Conservation (phyloP, 768 basidiomycete species). For the Daedalea quercina region DNA sequence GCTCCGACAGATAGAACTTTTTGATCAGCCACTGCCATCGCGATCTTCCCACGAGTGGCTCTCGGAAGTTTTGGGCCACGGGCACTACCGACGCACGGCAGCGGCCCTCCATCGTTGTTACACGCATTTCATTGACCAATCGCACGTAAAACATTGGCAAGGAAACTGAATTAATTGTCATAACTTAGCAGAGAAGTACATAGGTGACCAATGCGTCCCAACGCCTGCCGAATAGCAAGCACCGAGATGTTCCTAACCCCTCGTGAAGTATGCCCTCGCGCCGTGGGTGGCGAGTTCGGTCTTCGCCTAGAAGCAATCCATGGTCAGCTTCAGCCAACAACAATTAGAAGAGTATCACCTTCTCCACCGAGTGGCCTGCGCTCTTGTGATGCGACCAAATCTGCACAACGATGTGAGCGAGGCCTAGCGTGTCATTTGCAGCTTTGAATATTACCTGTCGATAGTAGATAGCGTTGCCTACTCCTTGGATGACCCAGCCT, state of each 20-base stretch:
- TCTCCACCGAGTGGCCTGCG: constrained; percentile 84
- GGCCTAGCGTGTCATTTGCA: constrained; percentile 6
- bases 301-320: constrained; percentile 65
- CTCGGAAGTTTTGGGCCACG: not conserved
- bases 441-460: constrained; percentile 49
- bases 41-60: not conserved
- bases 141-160: constrained; percentile 1
- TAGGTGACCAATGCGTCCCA: not conserved
- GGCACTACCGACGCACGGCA: not conserved
- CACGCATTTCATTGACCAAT: not conserved
- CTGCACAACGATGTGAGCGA: constrained; percentile 28
- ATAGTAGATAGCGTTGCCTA: constrained; percentile 77
- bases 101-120: not conserved
- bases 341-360: constrained; percentile 36
- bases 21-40: not conserved
- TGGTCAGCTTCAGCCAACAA: not conserved
- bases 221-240: not conserved
- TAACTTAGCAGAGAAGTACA: not conserved
- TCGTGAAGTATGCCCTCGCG: constrained; percentile 82
- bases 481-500: constrained; percentile 84
- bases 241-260: constrained; percentile 33
- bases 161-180: not conserved
- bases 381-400: constrained; percentile 75
- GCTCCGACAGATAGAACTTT: constrained; percentile 30
- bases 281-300: constrained; percentile 77